Evolutionary conservation across 2,329 filamentous ascomycete genomes (phyloP), one percentile per base, ranked within the genome.

Genomic region (Paecilomyces sp.): DNA sequence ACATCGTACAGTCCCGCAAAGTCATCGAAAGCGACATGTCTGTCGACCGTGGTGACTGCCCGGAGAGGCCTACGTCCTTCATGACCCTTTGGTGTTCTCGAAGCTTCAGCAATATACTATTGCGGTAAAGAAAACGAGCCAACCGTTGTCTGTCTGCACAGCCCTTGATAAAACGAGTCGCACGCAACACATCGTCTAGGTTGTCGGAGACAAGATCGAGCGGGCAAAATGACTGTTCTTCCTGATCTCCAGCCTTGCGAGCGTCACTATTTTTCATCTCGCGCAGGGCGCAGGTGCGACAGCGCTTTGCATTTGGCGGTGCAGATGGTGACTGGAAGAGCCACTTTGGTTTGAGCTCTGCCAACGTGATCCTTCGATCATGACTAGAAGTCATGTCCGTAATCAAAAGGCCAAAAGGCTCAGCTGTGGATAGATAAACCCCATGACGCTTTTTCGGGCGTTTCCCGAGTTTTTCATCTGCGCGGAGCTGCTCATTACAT

Each of bases 311-410:
- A 30, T 76, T 74, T 0, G 70, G 28, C 1, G 90, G 90, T 0
- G 90, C 89, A 41, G 84, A 86, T 3, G 87, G 89, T 1, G 89
- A 92, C 71, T 92, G 89, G 8, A 82, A 77, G 28, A 94, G 82
- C 90, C 90, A 94, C 74, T 94, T 94, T 13, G 90, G 90, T 71
- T 94, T 94, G 75, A 93, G 88, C 71, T 93, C 89, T 59, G 90
- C 77, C 33, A 89, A 70, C 53, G 55, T 72, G 55, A 69, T 67
- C 3, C 68, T 69, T 0, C 71, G 67, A 15, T 71, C 71, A 8
- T 67, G 65, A 30, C 67, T 67, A 6, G 79, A 77, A 2, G 81
- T 83, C 88, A 93, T 92, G 68, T 92, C 88, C 61, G 88, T 87
- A 55, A 93, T 82, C 3, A 93, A 75, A 67, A 91, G 83, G 5